These are phyloP conservation scores for Venturiaceae sp. DNA, from an alignment of 2,329 filamentous ascomycete genomes.

Conservation along the genomic window DNA sequence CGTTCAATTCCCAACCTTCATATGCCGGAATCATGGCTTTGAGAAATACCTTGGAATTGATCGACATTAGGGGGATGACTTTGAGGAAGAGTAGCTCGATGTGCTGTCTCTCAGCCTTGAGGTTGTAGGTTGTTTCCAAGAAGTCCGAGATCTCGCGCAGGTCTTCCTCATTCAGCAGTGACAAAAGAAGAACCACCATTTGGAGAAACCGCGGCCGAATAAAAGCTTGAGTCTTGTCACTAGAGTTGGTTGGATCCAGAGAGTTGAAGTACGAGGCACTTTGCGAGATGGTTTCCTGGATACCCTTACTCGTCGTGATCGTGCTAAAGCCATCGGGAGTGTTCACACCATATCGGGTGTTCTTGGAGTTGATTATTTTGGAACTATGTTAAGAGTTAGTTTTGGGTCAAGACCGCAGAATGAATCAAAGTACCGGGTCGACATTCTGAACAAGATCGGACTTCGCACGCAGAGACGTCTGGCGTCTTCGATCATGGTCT, in stretches of 20 bases:
- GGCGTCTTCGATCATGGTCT: conserved; percentile 20
- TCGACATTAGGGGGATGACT: conserved; percentile 19
- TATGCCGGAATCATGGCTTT: conserved; percentile 14
- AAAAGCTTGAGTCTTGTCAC: conserved; percentile 12
- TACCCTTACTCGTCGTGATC: conserved; percentile 18
- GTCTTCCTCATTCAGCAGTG: conserved; percentile 20
- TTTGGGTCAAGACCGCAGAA: not conserved
- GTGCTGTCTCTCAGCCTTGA: conserved; percentile 15
- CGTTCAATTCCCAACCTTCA: conserved; percentile 10
- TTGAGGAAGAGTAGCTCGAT: conserved; percentile 18
- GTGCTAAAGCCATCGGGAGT: conserved; percentile 15
- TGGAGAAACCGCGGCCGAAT: conserved; percentile 17
- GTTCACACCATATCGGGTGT: conserved; percentile 19
- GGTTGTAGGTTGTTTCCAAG: conserved; percentile 16
- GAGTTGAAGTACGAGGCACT: conserved; percentile 17
- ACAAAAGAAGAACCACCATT: conserved; percentile 16
- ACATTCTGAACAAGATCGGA: conserved; percentile 18
- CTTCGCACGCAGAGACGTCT: conserved; percentile 15
- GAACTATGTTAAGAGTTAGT: not conserved
- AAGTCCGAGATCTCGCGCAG: conserved; percentile 15
- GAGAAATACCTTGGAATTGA: conserved; percentile 19
- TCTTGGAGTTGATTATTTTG: conserved; percentile 15
- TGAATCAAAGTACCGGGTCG: conserved; percentile 9
- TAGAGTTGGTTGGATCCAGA: conserved; percentile 9
- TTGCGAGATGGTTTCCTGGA: conserved; percentile 16